Evolutionary conservation across 225 moss, liverwort and hornwort genomes (phyloP).

Genomic region (Rhytidiadelphus loreus): DNA sequence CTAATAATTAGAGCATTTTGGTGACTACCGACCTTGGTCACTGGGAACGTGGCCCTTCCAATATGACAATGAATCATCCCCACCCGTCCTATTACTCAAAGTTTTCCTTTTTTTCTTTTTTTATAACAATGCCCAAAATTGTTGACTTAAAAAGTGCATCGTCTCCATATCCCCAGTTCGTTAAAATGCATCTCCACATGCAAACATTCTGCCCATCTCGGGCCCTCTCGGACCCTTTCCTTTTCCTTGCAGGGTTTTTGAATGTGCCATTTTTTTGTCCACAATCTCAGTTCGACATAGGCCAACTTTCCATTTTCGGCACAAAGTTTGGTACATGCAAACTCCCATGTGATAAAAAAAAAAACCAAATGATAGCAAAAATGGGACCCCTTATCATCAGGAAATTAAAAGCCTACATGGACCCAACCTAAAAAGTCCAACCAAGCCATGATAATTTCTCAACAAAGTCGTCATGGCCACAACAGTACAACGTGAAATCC

Average conservation of each 20-base stretch:
- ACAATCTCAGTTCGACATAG: not conserved
- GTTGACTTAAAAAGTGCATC: not conserved
- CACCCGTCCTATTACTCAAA: too few relatives aligned
- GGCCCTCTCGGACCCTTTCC: too few relatives aligned
- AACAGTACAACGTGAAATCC: not conserved
- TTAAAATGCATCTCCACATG: not conserved
- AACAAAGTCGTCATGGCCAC: not conserved
- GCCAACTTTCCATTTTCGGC: not conserved
- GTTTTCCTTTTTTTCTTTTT: rapidly evolving
- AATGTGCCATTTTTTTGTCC: not conserved
- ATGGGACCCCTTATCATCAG: not conserved
- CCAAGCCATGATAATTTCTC: rapidly evolving
- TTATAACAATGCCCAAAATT: not conserved
- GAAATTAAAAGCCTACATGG: not conserved
- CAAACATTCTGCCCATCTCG: too few relatives aligned
- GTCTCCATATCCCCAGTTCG: not conserved
- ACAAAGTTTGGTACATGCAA: not conserved
- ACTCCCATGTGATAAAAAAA: too few relatives aligned
- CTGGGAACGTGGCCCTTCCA: rapidly evolving
- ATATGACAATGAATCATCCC: not conserved
- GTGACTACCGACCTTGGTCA: not conserved
- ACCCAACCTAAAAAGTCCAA: not conserved
- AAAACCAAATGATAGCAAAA: not conserved
- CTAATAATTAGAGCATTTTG: not conserved
- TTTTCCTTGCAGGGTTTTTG: not conserved